Percentiles rank a stretch among this genome's conserved stretches.
Conservation (phyloP, 1,284 basidiomycete genomes). For the Tilletia caries region DNA sequence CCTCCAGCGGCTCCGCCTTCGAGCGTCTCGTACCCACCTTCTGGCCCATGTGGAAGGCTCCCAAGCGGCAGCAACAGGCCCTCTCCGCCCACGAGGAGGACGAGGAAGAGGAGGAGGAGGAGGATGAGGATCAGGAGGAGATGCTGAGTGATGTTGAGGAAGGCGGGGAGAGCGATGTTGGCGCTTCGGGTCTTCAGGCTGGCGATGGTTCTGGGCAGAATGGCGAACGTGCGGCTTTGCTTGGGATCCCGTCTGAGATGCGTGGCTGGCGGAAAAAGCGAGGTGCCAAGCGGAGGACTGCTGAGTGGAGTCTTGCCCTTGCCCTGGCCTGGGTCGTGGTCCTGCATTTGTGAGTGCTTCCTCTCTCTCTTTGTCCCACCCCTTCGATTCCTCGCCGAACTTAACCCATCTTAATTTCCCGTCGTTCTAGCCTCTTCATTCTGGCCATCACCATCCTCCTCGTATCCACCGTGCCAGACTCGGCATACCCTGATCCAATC, state of each 20-base stretch:
- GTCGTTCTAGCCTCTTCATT: slow-evolving; percentile 20
- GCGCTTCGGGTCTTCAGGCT: background rate
- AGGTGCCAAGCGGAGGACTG: slow-evolving; percentile 54
- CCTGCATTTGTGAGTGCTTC: slow-evolving; percentile 68
- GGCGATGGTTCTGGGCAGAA: background rate
- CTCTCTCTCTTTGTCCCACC: background rate
- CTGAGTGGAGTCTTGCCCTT: slow-evolving; percentile 73
- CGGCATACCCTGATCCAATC: slow-evolving; percentile 22
- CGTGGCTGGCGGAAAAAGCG: slow-evolving; percentile 8
- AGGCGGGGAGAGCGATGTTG: background rate
- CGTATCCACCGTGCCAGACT: slow-evolving; percentile 22
- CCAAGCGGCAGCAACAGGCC: slow-evolving; percentile 8
- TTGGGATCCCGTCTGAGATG: slow-evolving; percentile 8
- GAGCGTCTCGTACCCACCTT: slow-evolving; percentile 40
- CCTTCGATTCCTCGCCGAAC: background rate
- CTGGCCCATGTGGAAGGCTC: slow-evolving; percentile 51
- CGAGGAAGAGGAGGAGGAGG: slow-evolving; percentile 1
- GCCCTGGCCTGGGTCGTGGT: slow-evolving; percentile 69
- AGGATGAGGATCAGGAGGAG: slow-evolving; percentile 11
- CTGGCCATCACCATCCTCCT: slow-evolving; percentile 24
- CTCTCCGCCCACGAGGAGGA: slow-evolving; percentile 11
- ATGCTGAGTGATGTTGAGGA: slow-evolving; percentile 9
- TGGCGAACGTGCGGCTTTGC: background rate
- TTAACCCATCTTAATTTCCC: background rate
- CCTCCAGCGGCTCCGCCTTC: slow-evolving; percentile 43